Conservation (phyloP, 192 early-diverging fungal genomes). For the Mortierella antarctica region DNA sequence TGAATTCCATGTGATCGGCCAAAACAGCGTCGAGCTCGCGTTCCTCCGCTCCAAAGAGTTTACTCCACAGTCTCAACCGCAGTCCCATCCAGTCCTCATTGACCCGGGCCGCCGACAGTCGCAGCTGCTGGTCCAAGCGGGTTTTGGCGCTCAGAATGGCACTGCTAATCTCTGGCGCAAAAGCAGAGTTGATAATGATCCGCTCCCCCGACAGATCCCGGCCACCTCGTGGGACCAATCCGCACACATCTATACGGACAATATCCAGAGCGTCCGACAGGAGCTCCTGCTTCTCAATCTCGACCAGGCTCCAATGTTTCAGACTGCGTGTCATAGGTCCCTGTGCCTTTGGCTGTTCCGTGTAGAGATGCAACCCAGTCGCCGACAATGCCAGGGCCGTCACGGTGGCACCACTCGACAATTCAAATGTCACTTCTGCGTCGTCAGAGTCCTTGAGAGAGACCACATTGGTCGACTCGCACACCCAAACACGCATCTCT, state of each 20-base stretch:
- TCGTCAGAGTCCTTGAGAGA: background rate
- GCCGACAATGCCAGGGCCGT: constrained; percentile 27
- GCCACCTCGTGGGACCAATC: constrained; percentile 17
- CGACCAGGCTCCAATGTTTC: constrained; percentile 31
- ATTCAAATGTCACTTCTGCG: background rate
- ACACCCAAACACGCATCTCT: constrained; percentile 22
- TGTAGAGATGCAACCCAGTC: constrained; percentile 28
- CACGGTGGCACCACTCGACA: background rate
- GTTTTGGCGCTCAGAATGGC: constrained; percentile 5
- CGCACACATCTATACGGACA: constrained; percentile 21
- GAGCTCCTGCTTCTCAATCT: constrained; percentile 14
- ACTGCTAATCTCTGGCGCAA: constrained; percentile 1
- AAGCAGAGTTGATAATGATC: constrained; percentile 2
- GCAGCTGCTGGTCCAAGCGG: background rate
- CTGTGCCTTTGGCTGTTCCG: background rate
- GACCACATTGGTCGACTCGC: constrained; percentile 13
- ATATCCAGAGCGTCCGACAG: background rate
- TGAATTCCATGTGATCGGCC: constrained; percentile 9
- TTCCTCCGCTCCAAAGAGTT: constrained; percentile 9
- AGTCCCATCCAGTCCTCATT: background rate
- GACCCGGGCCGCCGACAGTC: background rate
- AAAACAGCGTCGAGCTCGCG: background rate
- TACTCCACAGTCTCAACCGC: constrained; percentile 14
- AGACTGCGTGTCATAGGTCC: background rate
- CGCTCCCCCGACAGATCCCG: constrained; percentile 17